Percentiles rank a stretch among this genome's conserved stretches.
Conservation (phyloP, 495 filamentous ascomycete species). For the Parmelia sp. region DNA sequence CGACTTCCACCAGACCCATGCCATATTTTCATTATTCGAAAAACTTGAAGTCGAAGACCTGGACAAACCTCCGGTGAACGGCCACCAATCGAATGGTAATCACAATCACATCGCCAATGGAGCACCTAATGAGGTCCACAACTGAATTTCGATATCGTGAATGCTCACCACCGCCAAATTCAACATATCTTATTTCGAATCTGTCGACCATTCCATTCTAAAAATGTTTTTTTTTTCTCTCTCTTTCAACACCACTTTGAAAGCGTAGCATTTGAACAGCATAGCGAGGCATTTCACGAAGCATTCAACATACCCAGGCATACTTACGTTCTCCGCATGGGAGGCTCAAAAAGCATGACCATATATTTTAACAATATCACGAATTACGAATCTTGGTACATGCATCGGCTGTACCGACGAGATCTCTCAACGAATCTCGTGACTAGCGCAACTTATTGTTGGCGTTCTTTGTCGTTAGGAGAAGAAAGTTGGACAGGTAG, state of each 20-base stretch:
- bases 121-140: background rate
- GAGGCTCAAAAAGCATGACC: conserved; percentile 12
- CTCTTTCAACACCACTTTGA: no score
- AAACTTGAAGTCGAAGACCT: conserved; percentile 63
- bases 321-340: conserved; percentile 4
- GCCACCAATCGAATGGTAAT: background rate
- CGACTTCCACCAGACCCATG: conserved; percentile 75
- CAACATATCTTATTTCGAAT: background rate
- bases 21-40: conserved; percentile 81
- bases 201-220: background rate
- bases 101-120: background rate
- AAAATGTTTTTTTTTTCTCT: background rate
- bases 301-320: conserved; percentile 23
- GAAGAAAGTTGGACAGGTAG: background rate
- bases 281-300: conserved; percentile 17
- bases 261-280: background rate
- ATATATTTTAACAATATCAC: conserved; percentile 23
- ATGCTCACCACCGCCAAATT: background rate
- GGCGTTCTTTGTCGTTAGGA: background rate
- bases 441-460: background rate
- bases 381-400: conserved; percentile 2
- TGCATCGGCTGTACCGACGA: background rate
- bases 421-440: conserved; percentile 20
- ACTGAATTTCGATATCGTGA: background rate
- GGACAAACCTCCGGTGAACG: conserved; percentile 36